phyloP scores from a whole-genome alignment of 192 early-diverging fungal species.

The Backusella sp. region DNA sequence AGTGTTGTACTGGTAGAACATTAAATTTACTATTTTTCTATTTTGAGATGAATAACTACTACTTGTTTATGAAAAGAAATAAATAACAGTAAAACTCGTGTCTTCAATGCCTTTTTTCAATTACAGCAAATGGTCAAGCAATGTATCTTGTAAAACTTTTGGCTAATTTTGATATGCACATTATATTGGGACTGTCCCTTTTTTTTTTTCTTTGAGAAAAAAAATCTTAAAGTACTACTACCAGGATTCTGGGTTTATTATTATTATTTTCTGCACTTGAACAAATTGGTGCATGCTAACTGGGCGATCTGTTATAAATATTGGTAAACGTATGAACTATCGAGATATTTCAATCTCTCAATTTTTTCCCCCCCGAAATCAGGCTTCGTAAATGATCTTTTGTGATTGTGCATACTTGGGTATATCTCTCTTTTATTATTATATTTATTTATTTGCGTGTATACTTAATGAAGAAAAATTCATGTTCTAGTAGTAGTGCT shows the following conservation, averaged over 20 bases:
- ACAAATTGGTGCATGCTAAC: neutral
- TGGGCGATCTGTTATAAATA: neutral
- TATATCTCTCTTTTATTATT: neutral
- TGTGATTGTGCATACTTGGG: neutral
- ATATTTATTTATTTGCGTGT: neutral
- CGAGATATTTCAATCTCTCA: neutral
- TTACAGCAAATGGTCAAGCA: neutral
- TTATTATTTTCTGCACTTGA: neutral
- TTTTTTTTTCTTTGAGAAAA: neutral
- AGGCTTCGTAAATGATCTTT: neutral
- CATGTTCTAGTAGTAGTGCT: neutral
- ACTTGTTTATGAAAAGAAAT: conserved; percentile 5
- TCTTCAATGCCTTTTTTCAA: neutral
- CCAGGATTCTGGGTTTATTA: conserved; percentile 1
- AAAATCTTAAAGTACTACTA: neutral
- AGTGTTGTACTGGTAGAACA: conserved; percentile 6
- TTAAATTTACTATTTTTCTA: conserved; percentile 11
- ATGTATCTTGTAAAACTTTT: neutral
- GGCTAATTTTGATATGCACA: neutral
- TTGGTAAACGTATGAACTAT: neutral
- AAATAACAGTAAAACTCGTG: neutral
- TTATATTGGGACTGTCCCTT: neutral
- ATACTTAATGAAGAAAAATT: neutral
- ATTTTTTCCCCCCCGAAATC: neutral
- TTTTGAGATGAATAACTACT: neutral